These are phyloP conservation scores for Cutaneotrichosporon cutaneum DNA, from an alignment of 1,284 basidiomycete species.

Conservation along the genomic window DNA sequence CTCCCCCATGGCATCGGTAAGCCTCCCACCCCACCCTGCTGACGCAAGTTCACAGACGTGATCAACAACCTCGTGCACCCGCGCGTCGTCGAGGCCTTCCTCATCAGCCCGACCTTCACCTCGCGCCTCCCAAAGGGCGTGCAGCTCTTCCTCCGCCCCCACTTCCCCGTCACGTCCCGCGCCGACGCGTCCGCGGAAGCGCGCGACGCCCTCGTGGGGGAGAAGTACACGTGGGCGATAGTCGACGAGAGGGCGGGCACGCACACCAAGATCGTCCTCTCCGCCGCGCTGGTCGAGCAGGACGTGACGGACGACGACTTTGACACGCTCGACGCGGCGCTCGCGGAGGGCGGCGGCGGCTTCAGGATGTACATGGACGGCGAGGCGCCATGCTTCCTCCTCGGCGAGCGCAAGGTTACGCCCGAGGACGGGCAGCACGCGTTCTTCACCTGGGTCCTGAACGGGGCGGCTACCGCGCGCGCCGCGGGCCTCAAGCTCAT, in stretches of 20 bases:
- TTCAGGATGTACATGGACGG: constrained; percentile 8
- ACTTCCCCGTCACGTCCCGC: not conserved
- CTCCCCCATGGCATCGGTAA: not conserved
- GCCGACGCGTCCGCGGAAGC: not conserved
- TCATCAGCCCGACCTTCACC: constrained; percentile 7
- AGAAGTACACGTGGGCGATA: constrained; percentile 14
- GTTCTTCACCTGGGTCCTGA: not conserved
- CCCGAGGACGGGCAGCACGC: not conserved
- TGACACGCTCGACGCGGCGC: constrained; percentile 9
- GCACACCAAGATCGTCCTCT: not conserved
- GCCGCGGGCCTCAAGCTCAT: constrained; percentile 5
- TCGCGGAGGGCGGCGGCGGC: not conserved
- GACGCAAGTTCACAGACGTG: constrained; percentile 1
- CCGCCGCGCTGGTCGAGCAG: constrained; percentile 7
- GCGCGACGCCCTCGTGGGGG: not conserved
- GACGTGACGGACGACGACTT: constrained; percentile 1
- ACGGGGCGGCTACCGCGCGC: not conserved
- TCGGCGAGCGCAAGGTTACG: not conserved
- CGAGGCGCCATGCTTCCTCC: not conserved
- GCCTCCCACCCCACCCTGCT: not conserved
- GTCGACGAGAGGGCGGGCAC: constrained; percentile 4
- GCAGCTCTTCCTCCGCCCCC: constrained; percentile 3
- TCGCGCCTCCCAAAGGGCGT: constrained; percentile 6
- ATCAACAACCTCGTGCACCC: constrained; percentile 17
- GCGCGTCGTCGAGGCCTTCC: constrained; percentile 11